Percentiles rank a stretch among this genome's conserved stretches.
These are phyloP conservation scores for Coemansia sp. DNA, from an alignment of 192 early-diverging fungal species.

Conservation along the genomic window DNA sequence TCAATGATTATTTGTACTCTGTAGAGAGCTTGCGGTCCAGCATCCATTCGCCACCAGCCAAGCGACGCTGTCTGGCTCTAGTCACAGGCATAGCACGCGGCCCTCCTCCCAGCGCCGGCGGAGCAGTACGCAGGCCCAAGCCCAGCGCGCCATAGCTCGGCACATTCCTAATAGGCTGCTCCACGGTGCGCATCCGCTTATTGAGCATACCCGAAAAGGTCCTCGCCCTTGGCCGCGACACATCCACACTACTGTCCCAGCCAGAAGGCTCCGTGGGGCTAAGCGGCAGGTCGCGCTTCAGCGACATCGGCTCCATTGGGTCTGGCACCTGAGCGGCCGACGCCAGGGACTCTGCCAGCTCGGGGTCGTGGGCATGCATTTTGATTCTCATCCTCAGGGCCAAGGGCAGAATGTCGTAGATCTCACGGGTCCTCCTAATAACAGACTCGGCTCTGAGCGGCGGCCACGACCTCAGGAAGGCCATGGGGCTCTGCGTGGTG, in stretches of 20 bases:
- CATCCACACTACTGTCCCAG: background rate
- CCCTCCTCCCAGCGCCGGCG: background rate
- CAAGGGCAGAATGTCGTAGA: constrained; percentile 39
- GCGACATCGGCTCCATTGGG: constrained; percentile 15
- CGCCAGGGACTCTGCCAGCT: constrained; percentile 42
- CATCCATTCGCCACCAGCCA: background rate
- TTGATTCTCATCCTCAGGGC: constrained; percentile 29
- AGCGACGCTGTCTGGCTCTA: background rate
- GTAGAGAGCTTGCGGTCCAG: background rate
- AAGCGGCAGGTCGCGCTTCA: constrained; percentile 45
- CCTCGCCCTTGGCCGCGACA: constrained; percentile 22
- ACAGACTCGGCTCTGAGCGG: constrained; percentile 48
- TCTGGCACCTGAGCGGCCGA: constrained; percentile 30
- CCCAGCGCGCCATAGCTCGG: constrained; percentile 24
- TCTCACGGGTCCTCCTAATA: constrained; percentile 47
- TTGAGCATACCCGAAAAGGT: constrained; percentile 43
- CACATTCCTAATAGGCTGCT: background rate
- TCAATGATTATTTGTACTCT: no score
- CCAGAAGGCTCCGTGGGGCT: constrained; percentile 10
- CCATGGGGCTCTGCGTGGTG: constrained; percentile 46
- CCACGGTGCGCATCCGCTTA: constrained; percentile 32
- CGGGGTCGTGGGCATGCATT: constrained; percentile 45
- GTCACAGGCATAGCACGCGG: background rate
- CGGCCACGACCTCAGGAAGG: constrained; percentile 48
- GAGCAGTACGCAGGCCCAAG: constrained; percentile 12